Conservation (phyloP, 805 yeast genomes). For the Candida stauntonica region DNA sequence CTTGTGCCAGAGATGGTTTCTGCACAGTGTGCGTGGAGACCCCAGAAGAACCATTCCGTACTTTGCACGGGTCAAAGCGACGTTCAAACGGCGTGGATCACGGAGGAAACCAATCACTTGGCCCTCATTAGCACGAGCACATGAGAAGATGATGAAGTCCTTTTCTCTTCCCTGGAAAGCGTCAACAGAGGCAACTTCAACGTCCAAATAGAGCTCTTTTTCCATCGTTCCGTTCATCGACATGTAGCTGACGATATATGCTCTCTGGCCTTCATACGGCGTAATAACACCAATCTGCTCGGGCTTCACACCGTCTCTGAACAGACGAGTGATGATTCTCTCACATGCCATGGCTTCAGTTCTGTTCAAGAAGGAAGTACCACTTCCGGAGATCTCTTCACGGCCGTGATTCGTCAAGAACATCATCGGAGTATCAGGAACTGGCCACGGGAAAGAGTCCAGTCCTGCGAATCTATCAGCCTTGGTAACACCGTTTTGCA, state of each 20-base stretch:
- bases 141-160: slow-evolving; percentile 70
- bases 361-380: slow-evolving; percentile 78
- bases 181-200: slow-evolving; percentile 93
- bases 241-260: slow-evolving; percentile 76
- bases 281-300: slow-evolving; percentile 88
- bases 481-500: slow-evolving; percentile 86
- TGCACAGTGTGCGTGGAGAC: slow-evolving; percentile 72
- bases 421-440: slow-evolving; percentile 84
- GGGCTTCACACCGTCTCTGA: slow-evolving; percentile 74
- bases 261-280: slow-evolving; percentile 92
- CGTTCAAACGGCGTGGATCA: slow-evolving; percentile 84
- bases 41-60: slow-evolving; percentile 80
- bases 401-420: slow-evolving; percentile 88
- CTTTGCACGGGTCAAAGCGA: slow-evolving; percentile 84
- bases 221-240: slow-evolving; percentile 64
- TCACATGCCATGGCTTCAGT: slow-evolving; percentile 90
- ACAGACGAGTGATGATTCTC: slow-evolving; percentile 64
- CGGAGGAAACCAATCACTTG: slow-evolving; percentile 77
- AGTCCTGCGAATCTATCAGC: slow-evolving; percentile 57
- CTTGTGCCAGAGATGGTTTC: slow-evolving; percentile 73
- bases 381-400: slow-evolving; percentile 81
- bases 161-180: slow-evolving; percentile 93
- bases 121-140: slow-evolving; percentile 76
- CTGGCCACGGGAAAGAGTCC: slow-evolving; percentile 88
- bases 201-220: slow-evolving; percentile 57